phyloP scores from a whole-genome alignment of 2,329 filamentous ascomycete genomes.

The Monascus ruber region DNA sequence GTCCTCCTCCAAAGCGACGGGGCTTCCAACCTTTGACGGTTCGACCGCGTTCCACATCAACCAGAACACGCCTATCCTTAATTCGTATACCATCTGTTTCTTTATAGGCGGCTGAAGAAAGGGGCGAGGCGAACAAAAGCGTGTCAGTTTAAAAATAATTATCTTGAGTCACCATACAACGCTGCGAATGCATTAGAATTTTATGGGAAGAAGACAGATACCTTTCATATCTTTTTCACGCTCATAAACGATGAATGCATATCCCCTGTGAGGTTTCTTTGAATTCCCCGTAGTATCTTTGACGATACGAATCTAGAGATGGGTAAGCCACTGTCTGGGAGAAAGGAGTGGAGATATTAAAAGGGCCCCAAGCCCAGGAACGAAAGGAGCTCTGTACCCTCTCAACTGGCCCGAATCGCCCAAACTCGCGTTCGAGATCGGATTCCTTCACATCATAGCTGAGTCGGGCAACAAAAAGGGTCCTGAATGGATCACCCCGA shows the following conservation, averaged over 20 bases:
- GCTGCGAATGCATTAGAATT: neutral
- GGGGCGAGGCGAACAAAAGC: constrained; percentile 21
- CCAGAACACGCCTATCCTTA: constrained; percentile 80
- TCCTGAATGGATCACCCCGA: constrained; percentile 88
- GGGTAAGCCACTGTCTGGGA: constrained; percentile 3
- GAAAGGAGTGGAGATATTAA: constrained; percentile 5
- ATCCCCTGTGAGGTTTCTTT: constrained; percentile 73
- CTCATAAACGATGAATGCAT: constrained; percentile 95
- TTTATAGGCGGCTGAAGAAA: constrained; percentile 73
- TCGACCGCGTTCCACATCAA: constrained; percentile 91
- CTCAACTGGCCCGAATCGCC: constrained; percentile 86
- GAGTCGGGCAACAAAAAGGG: constrained; percentile 79
- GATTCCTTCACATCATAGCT: constrained; percentile 82
- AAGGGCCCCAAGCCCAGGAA: neutral
- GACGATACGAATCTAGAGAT: constrained; percentile 68
- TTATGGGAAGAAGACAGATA: constrained; percentile 35
- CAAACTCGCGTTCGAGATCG: constrained; percentile 88
- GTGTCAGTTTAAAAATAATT: constrained; percentile 5
- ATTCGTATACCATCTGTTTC: constrained; percentile 80
- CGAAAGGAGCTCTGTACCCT: constrained; percentile 46
- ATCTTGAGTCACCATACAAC: neutral
- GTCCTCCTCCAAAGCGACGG: constrained; percentile 77
- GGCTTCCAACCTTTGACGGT: constrained; percentile 92
- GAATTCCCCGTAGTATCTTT: constrained; percentile 69
- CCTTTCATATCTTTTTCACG: constrained; percentile 98